Percentiles rank a stretch among this genome's conserved stretches.
phyloP scores from a whole-genome alignment of 805 yeast genomes.

The Hanseniaspora opuntiae region DNA sequence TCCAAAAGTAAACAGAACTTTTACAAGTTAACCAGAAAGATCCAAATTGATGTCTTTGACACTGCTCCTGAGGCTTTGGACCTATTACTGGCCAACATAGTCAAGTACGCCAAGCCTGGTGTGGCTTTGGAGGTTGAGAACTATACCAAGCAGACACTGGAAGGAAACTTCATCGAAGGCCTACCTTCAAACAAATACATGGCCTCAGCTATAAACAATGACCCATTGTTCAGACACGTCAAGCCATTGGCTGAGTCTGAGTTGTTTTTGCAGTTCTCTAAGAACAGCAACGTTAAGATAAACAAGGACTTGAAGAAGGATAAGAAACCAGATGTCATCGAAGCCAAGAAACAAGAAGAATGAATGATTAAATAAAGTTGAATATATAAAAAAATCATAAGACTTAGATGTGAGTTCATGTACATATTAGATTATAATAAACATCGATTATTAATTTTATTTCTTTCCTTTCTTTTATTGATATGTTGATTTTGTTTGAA shows the following conservation, averaged over 20 bases:
- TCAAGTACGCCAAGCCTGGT: slow-evolving; percentile 64
- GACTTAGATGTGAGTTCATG: too few relatives aligned
- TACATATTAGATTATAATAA: too few relatives aligned
- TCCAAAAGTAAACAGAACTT: slow-evolving; percentile 91
- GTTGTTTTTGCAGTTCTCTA: neutral
- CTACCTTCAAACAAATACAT: slow-evolving; percentile 7
- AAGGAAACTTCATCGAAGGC: slow-evolving; percentile 19
- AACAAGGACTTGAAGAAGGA: neutral
- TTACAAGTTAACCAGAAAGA: slow-evolving; percentile 71
- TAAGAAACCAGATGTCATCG: neutral
- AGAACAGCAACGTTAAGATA: neutral
- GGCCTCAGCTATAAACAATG: neutral
- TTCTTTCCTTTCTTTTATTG: too few relatives aligned
- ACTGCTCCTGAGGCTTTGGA: slow-evolving; percentile 76
- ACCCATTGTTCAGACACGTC: slow-evolving; percentile 2
- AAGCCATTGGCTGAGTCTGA: slow-evolving; percentile 7
- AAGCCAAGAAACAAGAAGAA: neutral
- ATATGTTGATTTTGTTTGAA: too few relatives aligned
- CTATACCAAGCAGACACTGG: slow-evolving; percentile 39
- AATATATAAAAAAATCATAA: neutral
- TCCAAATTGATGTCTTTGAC: slow-evolving; percentile 66
- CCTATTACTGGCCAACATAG: slow-evolving; percentile 61
- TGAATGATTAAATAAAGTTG: neutral
- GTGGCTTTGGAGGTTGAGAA: slow-evolving; percentile 72
- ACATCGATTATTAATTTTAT: too few relatives aligned